Evolutionary conservation across 2,329 filamentous ascomycete species (phyloP).

Genomic region (Trichoderma breve): DNA sequence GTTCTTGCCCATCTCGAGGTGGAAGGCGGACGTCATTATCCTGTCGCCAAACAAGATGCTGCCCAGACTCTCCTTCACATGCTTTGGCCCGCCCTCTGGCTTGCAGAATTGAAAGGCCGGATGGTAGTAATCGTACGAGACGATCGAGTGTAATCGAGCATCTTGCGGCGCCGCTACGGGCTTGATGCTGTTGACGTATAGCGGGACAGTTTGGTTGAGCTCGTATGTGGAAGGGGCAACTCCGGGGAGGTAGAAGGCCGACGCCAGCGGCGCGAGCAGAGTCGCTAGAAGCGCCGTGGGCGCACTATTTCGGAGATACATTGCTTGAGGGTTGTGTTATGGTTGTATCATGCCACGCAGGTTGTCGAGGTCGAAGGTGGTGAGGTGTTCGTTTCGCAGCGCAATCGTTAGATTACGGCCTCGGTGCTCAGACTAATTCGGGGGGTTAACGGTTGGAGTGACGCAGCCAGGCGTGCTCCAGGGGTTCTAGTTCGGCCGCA

Average conservation of each 20-base stretch:
- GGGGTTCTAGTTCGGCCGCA: not conserved
- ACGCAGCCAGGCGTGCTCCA: constrained; percentile 20
- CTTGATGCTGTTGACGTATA: constrained; percentile 90
- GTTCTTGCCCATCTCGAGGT: constrained; percentile 81
- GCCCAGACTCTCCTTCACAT: constrained; percentile 78
- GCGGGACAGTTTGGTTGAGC: constrained; percentile 72
- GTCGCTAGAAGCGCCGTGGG: constrained; percentile 51
- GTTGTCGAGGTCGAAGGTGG: not conserved
- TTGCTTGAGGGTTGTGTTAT: constrained; percentile 34
- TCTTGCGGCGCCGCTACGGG: constrained; percentile 76
- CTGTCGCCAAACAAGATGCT: constrained; percentile 97
- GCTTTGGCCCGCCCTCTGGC: constrained; percentile 71
- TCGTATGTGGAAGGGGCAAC: constrained; percentile 93
- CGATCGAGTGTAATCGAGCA: constrained; percentile 81
- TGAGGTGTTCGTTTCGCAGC: not conserved
- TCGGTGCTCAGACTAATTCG: not conserved
- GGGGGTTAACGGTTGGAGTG: not conserved
- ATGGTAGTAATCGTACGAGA: constrained; percentile 96
- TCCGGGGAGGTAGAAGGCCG: constrained; percentile 93
- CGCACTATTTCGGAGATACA: constrained; percentile 48
- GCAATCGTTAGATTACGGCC: not conserved
- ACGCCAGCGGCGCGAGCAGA: constrained; percentile 50
- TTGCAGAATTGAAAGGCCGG: constrained; percentile 83
- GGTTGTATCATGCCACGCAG: constrained; percentile 31
- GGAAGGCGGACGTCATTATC: constrained; percentile 94